phyloP scores from a whole-genome alignment of 371 early-diverging fungal genomes.

The Coemansia sp. region DNA sequence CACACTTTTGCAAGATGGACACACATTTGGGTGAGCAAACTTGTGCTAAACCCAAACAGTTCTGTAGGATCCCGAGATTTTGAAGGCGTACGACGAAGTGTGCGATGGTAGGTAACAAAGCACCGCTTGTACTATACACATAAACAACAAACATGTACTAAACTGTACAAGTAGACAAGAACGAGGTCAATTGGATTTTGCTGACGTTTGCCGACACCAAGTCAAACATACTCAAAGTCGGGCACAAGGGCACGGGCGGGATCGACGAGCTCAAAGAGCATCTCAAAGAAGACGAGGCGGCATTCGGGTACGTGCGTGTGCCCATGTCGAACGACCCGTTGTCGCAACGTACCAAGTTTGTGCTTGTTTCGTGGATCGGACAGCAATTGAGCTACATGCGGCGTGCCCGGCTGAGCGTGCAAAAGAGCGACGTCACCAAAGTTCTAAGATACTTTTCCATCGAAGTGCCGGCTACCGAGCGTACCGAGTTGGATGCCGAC shows the following conservation, averaged over 20 bases:
- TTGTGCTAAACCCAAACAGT: background rate
- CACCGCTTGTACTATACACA: background rate
- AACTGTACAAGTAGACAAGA: conserved; percentile 55
- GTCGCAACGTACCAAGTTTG: conserved; percentile 69
- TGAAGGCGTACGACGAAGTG: conserved; percentile 70
- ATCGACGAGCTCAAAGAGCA: conserved; percentile 64
- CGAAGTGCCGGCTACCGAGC: conserved; percentile 67
- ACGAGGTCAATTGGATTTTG: conserved; percentile 69
- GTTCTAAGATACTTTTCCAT: conserved; percentile 70
- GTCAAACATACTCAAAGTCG: conserved; percentile 56
- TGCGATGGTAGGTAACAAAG: conserved; percentile 54
- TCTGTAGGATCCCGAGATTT: conserved; percentile 56
- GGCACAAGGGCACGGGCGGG: conserved; percentile 64
- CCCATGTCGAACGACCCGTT: conserved; percentile 84
- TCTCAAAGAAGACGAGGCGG: conserved; percentile 69
- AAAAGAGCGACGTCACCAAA: conserved; percentile 77
- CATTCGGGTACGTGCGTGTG: conserved; percentile 78
- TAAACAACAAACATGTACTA: background rate
- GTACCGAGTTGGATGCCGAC: conserved; percentile 56
- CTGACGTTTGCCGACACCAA: conserved; percentile 57
- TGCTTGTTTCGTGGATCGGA: conserved; percentile 79
- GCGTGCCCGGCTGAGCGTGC: conserved; percentile 79
- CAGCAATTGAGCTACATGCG: conserved; percentile 81
- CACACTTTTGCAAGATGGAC: background rate
- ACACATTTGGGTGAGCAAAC: background rate